phyloP scores from a whole-genome alignment of 768 basidiomycete genomes.

The Psilocybe sp. region DNA sequence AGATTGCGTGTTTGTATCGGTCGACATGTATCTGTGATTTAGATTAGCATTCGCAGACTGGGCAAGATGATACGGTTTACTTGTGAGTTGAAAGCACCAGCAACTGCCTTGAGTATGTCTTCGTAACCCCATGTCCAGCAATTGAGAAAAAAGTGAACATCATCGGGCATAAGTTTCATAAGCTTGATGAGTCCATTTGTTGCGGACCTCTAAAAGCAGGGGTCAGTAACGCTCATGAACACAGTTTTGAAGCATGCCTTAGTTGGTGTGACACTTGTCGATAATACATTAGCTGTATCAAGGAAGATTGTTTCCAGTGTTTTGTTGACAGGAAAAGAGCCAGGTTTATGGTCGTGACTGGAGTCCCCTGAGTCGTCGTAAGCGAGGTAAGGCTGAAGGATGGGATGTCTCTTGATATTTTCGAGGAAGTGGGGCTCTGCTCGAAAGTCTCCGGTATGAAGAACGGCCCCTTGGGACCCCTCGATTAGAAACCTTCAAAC shows the following conservation, averaged over 20 bases:
- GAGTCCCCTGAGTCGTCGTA: slow-evolving; percentile 14
- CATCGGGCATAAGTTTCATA: slow-evolving; percentile 61
- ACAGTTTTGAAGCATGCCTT: slow-evolving; percentile 41
- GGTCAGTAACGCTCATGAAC: background rate
- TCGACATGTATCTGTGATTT: slow-evolving; percentile 78
- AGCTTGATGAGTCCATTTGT: slow-evolving; percentile 65
- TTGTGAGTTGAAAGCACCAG: slow-evolving; percentile 60
- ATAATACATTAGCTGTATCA: slow-evolving; percentile 73
- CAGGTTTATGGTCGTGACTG: background rate
- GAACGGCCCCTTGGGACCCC: slow-evolving; percentile 61
- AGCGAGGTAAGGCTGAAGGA: slow-evolving; percentile 65
- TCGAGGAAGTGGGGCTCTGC: slow-evolving; percentile 83
- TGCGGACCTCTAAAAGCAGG: slow-evolving; percentile 54
- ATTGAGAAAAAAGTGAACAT: slow-evolving; percentile 84
- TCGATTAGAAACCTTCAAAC: slow-evolving; percentile 77
- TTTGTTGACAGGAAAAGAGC: slow-evolving; percentile 24
- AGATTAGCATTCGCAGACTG: background rate
- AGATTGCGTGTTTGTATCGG: slow-evolving; percentile 79
- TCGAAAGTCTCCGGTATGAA: slow-evolving; percentile 93
- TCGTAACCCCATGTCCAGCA: slow-evolving; percentile 98
- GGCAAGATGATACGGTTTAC: slow-evolving; percentile 31
- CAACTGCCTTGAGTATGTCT: slow-evolving; percentile 77
- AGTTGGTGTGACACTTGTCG: slow-evolving; percentile 46
- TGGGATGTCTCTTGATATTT: slow-evolving; percentile 63
- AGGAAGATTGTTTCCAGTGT: slow-evolving; percentile 77